Evolutionary conservation across 2,329 filamentous ascomycete species (phyloP), one percentile per base, ranked within the genome.

Genomic region (Neofusicoccum ribis): DNA sequence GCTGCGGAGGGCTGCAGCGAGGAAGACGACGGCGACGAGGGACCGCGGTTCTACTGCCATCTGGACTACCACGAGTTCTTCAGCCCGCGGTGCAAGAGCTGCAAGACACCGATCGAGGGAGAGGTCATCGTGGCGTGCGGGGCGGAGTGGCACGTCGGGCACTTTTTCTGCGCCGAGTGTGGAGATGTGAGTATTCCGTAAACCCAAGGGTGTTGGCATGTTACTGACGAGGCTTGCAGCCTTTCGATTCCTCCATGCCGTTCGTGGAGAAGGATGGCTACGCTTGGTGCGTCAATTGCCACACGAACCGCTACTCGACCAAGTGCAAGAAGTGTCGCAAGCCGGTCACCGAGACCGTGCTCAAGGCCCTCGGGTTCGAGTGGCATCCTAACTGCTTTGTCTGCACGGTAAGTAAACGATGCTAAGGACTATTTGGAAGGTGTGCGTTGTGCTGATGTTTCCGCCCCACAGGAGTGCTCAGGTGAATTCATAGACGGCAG

Each of bases 111-210:
- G 3, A 99, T 99, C 72, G 89, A 98, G 70, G 93, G 93, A 47
- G 93, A 98, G 78, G 92, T 98, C 70, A 89, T 97, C 37, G 89
- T 97, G 14, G 95, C 95, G 1, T 92, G 96, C 65, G 95, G 95
- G 1, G 87, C 89, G n/a, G 93, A 97, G 79, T 99, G 92, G 91
- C 95, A 99, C 77, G 91, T 91, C 62, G 95, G 95, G 0, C 95
- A 99, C 80, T 99, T 99, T 81, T 99, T 99, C 85, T 99, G 95
- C 75, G 95, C 95, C 47, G 93, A 99, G 83, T 99, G 95, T 76
- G 95, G 95, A 70, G 94, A 99, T 80, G 80, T 82, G 76, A 66
- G 79, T 72, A 46, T 56, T 20, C 27, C 5, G 6, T 17, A 11
- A 11, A 1, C 20, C 14, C 20, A 15, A 5, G 15, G 2, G 14